Evolutionary conservation across 2,329 filamentous ascomycete species (phyloP).

Genomic region (Xylaria sp.): DNA sequence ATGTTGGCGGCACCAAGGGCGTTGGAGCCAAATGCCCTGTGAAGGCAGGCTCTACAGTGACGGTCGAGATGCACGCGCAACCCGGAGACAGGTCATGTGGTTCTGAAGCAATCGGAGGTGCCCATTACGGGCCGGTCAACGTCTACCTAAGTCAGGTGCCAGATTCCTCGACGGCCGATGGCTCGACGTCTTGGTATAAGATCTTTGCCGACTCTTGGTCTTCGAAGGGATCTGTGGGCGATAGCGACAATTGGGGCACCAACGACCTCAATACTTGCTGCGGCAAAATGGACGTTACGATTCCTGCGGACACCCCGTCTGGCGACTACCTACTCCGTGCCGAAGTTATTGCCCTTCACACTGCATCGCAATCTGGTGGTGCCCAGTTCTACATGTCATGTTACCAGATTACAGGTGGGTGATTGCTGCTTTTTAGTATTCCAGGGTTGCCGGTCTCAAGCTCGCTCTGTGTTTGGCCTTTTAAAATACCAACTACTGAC

Average conservation of each 20-base stretch:
- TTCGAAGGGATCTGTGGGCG: slow-evolving; percentile 54
- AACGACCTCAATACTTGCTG: slow-evolving; percentile 55
- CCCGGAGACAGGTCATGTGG: slow-evolving; percentile 58
- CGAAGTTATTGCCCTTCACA: slow-evolving; percentile 59
- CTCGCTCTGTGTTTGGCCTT: background rate
- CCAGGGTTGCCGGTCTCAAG: background rate
- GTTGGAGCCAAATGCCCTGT: slow-evolving; percentile 59
- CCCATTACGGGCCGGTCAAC: slow-evolving; percentile 65
- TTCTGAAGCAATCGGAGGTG: slow-evolving; percentile 63
- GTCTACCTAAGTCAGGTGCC: slow-evolving; percentile 63
- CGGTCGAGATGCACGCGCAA: slow-evolving; percentile 54
- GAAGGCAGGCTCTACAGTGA: slow-evolving; percentile 48
- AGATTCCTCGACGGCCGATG: slow-evolving; percentile 59
- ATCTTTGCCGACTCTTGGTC: slow-evolving; percentile 61
- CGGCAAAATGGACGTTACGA: slow-evolving; percentile 57
- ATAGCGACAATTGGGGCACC: slow-evolving; percentile 59
- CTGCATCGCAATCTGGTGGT: slow-evolving; percentile 50
- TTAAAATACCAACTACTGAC: slow-evolving; percentile 1
- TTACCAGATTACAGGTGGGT: slow-evolving; percentile 47
- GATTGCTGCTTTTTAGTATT: background rate
- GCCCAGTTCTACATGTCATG: slow-evolving; percentile 51
- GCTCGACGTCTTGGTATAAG: slow-evolving; percentile 62
- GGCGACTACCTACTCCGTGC: slow-evolving; percentile 59
- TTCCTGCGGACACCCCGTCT: slow-evolving; percentile 55
- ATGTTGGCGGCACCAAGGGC: slow-evolving; percentile 51